Percentiles rank a stretch among this genome's conserved stretches.
Conservation (phyloP, 2,329 filamentous ascomycete genomes). For the Epichloe typhina region DNA sequence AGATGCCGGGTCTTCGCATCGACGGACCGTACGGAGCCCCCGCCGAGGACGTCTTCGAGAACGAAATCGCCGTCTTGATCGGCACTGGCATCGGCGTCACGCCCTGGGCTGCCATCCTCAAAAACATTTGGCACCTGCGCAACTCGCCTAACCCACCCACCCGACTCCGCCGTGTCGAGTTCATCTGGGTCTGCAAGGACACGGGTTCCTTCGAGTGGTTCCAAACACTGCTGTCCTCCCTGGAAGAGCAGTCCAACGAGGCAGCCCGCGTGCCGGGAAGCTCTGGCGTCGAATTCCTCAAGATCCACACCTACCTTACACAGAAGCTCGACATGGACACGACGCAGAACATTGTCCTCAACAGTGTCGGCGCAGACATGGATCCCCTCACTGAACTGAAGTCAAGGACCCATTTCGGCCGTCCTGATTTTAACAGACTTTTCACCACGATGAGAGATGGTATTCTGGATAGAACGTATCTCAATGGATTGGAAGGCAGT, state of each 20-base stretch:
- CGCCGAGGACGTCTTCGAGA: constrained; percentile 92
- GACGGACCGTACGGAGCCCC: constrained; percentile 95
- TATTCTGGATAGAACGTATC: constrained; percentile 72
- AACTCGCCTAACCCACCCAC: constrained; percentile 78
- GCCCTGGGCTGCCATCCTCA: constrained; percentile 76
- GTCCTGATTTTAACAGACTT: constrained; percentile 74
- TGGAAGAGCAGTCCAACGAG: constrained; percentile 72
- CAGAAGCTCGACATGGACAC: constrained; percentile 87
- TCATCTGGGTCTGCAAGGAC: constrained; percentile 97
- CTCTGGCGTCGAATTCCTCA: constrained; percentile 70
- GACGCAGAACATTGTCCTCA: constrained; percentile 91
- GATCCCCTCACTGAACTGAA: constrained; percentile 90
- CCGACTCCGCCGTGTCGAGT: constrained; percentile 87
- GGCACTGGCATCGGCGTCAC: constrained; percentile 81
- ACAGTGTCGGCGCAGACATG: constrained; percentile 75
- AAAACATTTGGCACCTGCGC: constrained; percentile 97
- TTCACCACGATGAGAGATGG: constrained; percentile 79
- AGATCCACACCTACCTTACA: constrained; percentile 96
- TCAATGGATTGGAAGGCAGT: constrained; percentile 65
- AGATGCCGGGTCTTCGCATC: constrained; percentile 80
- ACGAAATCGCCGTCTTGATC: constrained; percentile 76
- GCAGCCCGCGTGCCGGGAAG: constrained; percentile 54
- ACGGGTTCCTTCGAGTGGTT: constrained; percentile 98
- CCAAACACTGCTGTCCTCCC: constrained; percentile 79
- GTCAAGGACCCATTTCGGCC: constrained; percentile 83